A percentile compares a stretch with the other conserved stretches of the same genome.
These are phyloP conservation scores for Labyrinthula sp. DNA, from an alignment of 352 stramenopile species.

Conservation along the genomic window DNA sequence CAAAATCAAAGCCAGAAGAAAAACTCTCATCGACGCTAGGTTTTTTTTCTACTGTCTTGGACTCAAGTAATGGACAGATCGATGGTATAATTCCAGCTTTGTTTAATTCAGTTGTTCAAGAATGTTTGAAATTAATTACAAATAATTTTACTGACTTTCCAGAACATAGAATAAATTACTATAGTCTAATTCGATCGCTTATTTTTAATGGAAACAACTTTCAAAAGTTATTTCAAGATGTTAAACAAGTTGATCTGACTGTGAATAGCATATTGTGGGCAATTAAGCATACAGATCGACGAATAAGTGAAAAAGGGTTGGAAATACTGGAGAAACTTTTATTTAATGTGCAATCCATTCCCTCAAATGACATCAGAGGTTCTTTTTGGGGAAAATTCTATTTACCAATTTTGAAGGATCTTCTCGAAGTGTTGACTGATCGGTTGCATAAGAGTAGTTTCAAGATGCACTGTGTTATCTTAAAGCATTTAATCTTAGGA, in stretches of 20 bases:
- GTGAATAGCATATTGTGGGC: slow-evolving; percentile 97
- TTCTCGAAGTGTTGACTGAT: slow-evolving; percentile 64
- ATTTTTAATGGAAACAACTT: slow-evolving; percentile 92
- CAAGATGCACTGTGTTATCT: slow-evolving; percentile 85
- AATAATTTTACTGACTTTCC: slow-evolving; percentile 97
- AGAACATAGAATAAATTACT: slow-evolving; percentile 94
- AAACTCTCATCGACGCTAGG: too few species aligned
- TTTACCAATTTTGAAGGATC: slow-evolving; percentile 51
- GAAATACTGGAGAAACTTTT: slow-evolving; percentile 38
- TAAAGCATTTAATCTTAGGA: slow-evolving; percentile 91
- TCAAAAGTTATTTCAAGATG: slow-evolving; percentile 77
- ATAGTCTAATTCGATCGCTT: slow-evolving; percentile 73
- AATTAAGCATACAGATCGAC: slow-evolving; percentile 97
- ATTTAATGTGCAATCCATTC: slow-evolving; percentile 56
- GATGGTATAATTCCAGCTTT: too few species aligned
- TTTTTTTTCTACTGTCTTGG: too few species aligned
- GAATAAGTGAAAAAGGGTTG: slow-evolving; percentile 74
- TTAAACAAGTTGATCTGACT: slow-evolving; percentile 96
- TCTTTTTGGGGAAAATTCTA: slow-evolving; percentile 96
- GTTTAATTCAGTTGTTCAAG: slow-evolving; percentile 89
- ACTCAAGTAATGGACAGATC: too few species aligned
- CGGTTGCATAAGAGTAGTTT: slow-evolving; percentile 95
- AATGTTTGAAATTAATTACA: slow-evolving; percentile 98
- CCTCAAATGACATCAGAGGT: slow-evolving; percentile 61
- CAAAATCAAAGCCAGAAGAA: too few species aligned